Base-by-base conservation (phyloP, 306 rosid species). In the Abrus pulchellus region DNA sequence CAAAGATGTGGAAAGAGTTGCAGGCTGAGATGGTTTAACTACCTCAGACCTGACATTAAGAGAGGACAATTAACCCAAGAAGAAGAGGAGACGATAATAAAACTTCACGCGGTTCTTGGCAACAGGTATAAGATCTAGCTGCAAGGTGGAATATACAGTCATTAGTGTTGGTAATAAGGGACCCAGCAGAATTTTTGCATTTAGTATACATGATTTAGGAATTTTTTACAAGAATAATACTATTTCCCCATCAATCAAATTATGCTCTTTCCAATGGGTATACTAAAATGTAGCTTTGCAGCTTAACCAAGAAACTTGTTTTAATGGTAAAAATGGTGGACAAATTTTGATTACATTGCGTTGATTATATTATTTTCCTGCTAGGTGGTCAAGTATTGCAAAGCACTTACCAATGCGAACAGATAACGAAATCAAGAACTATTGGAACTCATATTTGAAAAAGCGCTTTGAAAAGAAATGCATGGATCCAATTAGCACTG, bases 1-100 rank as follows among this genome's bases (percentile, higher is more conserved):
- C 75, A 67, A 30, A 78, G 82, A 78, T 66, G 82, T 67, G 82
- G 82, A n/a, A 78, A 78, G 75, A 78, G 82, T 67, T 78, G 82
- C 75, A 78, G 82, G 75, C 49, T 78, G 13, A 78, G 82, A 66
- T 78, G 82, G 82, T 43, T 78, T 78, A 78, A 78, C 34, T 78
- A 78, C 68, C 82, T 78, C 7, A 54, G 82, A 55, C 82, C 82
- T 9, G 82, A 57, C 75, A 78, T 78, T 43, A 78, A 67, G 68
- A 67, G 82, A 78, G 82, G 82, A 10, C 50, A 68, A 30, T 55
- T 67, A 30, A 54, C 75, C 68, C 9, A 30, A n/a, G 75, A 78
- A 30, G 82, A 78, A 54, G 75, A 78, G 48, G 47, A 67, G 8
- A 67, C 47, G 1, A 67, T 78, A 8, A 41, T 78, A 41, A 67